Percentiles rank a stretch among this genome's conserved stretches.
Conservation (phyloP, 192 early-diverging fungal species). For the Umbelopsis sp. region DNA sequence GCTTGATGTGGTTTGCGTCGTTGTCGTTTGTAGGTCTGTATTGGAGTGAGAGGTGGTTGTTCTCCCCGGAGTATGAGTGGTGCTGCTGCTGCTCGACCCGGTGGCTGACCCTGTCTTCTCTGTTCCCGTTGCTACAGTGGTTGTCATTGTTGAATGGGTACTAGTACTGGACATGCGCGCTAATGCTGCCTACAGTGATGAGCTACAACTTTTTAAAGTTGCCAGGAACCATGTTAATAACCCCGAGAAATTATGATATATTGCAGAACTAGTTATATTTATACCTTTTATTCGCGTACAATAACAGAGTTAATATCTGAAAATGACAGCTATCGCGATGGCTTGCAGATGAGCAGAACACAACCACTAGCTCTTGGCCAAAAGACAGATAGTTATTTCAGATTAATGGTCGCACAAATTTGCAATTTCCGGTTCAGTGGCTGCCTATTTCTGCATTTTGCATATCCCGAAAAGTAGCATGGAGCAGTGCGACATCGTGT, state of each 20-base stretch:
- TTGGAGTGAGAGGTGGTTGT: neutral
- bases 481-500: conserved; percentile 13
- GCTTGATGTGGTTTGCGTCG: neutral
- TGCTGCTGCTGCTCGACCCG: too few relatives aligned
- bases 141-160: too few relatives aligned
- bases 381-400: neutral
- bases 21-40: neutral
- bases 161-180: too few relatives aligned
- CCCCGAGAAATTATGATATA: too few relatives aligned
- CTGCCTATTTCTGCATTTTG: neutral
- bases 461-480: neutral
- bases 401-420: conserved; percentile 12
- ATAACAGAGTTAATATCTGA: neutral
- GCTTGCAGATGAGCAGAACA: neutral
- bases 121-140: too few relatives aligned
- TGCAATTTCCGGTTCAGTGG: neutral
- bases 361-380: neutral
- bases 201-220: too few relatives aligned
- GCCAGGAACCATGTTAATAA: too few relatives aligned
- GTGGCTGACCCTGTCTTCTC: too few relatives aligned
- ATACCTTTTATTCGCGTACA: neutral
- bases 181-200: too few relatives aligned
- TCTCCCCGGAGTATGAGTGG: too few relatives aligned
- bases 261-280: neutral
- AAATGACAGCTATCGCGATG: neutral